A percentile compares a stretch with the other conserved stretches of the same genome.
phyloP scores from a whole-genome alignment of 805 yeast species.

The Teunomyces stri region DNA sequence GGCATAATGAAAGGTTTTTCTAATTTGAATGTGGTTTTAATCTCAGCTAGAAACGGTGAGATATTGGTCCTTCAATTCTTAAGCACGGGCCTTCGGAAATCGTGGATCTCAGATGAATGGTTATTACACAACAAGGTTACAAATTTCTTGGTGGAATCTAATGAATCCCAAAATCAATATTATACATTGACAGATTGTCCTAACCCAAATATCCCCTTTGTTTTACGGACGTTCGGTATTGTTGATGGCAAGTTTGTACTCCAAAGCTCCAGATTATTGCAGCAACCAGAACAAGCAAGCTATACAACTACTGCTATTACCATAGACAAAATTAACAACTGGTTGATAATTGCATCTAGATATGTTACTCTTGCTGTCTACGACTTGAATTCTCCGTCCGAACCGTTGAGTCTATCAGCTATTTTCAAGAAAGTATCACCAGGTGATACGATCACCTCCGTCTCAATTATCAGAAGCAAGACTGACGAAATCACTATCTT shows the following conservation, averaged over 20 bases:
- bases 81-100: slow-evolving; percentile 8
- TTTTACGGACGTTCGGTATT: slow-evolving; percentile 36
- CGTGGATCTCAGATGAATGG: slow-evolving; percentile 21
- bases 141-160: slow-evolving; percentile 39
- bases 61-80: slow-evolving; percentile 41
- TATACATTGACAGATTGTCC: slow-evolving; percentile 63
- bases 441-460: slow-evolving; percentile 69
- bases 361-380: slow-evolving; percentile 64
- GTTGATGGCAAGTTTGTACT: slow-evolving; percentile 19
- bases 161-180: slow-evolving; percentile 17
- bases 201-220: slow-evolving; percentile 55
- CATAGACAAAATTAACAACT: slow-evolving; percentile 33
- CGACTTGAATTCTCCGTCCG: slow-evolving; percentile 23
- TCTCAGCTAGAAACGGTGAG: slow-evolving; percentile 38
- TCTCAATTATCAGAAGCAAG: slow-evolving; percentile 35
- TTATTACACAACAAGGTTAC: slow-evolving; percentile 44
- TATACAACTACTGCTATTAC: slow-evolving; percentile 61
- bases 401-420: slow-evolving; percentile 4
- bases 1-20: slow-evolving; percentile 44
- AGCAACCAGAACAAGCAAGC: slow-evolving; percentile 41
- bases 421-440: slow-evolving; percentile 49
- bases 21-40: slow-evolving; percentile 25
- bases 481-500: slow-evolving; percentile 23
- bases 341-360: slow-evolving; percentile 67
- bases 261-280: slow-evolving; percentile 24